These are phyloP conservation scores for Theobroma cacao DNA, from an alignment of 345 rosid genomes.

Conservation along the genomic window DNA sequence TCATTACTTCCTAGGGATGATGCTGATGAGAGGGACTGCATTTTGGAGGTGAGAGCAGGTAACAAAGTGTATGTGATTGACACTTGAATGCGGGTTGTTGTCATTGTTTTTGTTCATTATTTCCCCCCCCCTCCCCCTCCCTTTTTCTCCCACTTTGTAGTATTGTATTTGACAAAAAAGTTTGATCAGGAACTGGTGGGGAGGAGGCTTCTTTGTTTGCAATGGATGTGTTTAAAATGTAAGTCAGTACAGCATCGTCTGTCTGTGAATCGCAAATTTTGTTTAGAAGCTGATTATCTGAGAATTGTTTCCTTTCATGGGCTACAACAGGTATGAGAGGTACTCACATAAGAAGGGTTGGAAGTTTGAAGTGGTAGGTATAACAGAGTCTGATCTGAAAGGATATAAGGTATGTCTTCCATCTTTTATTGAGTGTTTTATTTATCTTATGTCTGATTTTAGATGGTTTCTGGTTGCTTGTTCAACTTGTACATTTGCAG, in stretches of 20 bases:
- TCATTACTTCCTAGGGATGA: slow-evolving; percentile 93
- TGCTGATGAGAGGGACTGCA: slow-evolving; percentile 93
- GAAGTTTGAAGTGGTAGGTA: slow-evolving; percentile 80
- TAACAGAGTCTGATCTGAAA: slow-evolving; percentile 78
- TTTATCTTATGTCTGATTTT: not conserved
- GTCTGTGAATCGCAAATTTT: not conserved
- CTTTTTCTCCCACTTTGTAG: not conserved
- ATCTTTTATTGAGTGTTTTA: not conserved
- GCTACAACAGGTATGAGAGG: slow-evolving; percentile 75
- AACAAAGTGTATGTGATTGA: slow-evolving; percentile 8
- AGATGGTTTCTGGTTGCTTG: not conserved
- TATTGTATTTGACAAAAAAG: slow-evolving; percentile 15
- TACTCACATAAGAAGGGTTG: slow-evolving; percentile 88
- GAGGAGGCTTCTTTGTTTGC: slow-evolving; percentile 98
- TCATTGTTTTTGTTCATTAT: not conserved
- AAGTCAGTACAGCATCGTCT: slow-evolving; percentile 27
- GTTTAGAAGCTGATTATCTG: not conserved
- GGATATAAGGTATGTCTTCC: slow-evolving; percentile 71
- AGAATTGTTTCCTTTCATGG: not conserved
- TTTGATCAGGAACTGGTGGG: slow-evolving; percentile 76
- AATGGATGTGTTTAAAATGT: slow-evolving; percentile 89
- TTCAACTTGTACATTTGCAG: not conserved
- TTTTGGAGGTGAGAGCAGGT: slow-evolving; percentile 99
- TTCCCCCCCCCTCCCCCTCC: too few relatives aligned
- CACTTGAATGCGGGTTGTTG: slow-evolving; percentile 4